A percentile compares a stretch with the other conserved stretches of the same genome.
phyloP scores from a whole-genome alignment of 2,329 filamentous ascomycete genomes.

The Diaporthe nobilis region DNA sequence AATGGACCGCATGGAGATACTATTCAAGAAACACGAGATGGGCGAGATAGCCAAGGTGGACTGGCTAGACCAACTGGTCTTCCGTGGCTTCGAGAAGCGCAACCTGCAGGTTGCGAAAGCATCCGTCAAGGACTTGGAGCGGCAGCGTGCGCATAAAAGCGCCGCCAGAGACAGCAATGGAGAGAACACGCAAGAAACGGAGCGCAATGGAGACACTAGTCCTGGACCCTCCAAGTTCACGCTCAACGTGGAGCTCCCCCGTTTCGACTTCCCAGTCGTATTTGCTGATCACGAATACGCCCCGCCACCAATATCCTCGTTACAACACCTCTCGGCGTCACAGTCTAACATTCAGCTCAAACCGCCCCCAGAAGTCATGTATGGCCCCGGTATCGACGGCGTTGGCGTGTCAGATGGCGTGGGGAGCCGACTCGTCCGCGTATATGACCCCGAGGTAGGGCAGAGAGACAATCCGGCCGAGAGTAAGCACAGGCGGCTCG shows the following conservation, averaged over 20 bases:
- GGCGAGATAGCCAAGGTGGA: conserved; percentile 93
- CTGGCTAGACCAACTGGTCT: conserved; percentile 96
- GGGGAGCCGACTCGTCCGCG: conserved; percentile 78
- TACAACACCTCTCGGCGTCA: conserved; percentile 74
- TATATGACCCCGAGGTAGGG: conserved; percentile 95
- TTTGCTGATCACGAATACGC: conserved; percentile 96
- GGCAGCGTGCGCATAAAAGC: conserved; percentile 57
- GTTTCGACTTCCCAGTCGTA: conserved; percentile 95
- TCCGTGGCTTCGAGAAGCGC: conserved; percentile 87
- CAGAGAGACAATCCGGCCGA: conserved; percentile 94
- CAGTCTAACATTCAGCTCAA: conserved; percentile 80
- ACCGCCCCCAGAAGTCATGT: conserved; percentile 88
- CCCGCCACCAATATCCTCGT: conserved; percentile 83
- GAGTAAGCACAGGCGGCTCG: conserved; percentile 91
- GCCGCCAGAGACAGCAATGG: conserved; percentile 46
- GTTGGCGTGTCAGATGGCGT: conserved; percentile 66
- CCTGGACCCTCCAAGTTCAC: conserved; percentile 75
- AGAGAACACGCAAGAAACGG: conserved; percentile 54
- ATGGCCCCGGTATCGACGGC: conserved; percentile 89
- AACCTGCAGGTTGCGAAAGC: conserved; percentile 75
- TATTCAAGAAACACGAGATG: conserved; percentile 99
- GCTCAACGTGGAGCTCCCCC: conserved; percentile 90
- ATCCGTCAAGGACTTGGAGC: conserved; percentile 71
- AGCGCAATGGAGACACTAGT: conserved; percentile 60
- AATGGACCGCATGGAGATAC: conserved; percentile 86